Percentiles rank a stretch among this genome's conserved stretches.
These are phyloP conservation scores for Citrus mangshanensis DNA, from an alignment of 345 rosid genomes.

Conservation along the genomic window DNA sequence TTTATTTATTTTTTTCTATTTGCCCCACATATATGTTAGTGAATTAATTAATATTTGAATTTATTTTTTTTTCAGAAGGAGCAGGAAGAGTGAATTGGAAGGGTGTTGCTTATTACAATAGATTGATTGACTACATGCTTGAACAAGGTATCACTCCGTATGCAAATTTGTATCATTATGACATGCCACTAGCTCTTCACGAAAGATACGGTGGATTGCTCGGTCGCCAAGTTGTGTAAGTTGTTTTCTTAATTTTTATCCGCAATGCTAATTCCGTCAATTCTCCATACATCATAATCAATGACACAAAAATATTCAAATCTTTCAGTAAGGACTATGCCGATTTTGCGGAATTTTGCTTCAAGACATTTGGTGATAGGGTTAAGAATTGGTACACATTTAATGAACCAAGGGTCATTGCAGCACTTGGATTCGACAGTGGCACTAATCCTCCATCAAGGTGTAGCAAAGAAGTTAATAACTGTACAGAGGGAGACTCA, in stretches of 20 bases:
- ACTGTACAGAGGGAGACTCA: conserved; percentile 54
- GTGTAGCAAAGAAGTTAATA: conserved; percentile 51
- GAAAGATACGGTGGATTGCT: conserved; percentile 38
- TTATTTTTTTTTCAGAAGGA: neutral
- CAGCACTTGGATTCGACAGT: conserved; percentile 56
- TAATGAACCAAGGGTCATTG: conserved; percentile 59
- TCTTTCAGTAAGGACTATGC: conserved; percentile 51
- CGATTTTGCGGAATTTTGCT: conserved; percentile 62
- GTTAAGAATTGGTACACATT: conserved; percentile 73
- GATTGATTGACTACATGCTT: conserved; percentile 30
- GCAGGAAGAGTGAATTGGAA: neutral
- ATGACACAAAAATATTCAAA: neutral
- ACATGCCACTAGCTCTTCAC: conserved; percentile 53
- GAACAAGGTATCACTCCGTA: conserved; percentile 37
- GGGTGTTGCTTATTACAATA: neutral
- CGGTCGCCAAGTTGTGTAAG: conserved; percentile 38
- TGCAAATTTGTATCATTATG: conserved; percentile 54
- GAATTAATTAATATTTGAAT: too few species aligned
- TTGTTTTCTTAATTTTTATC: neutral
- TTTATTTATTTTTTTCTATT: neutral
- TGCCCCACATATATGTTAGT: neutral
- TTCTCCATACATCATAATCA: too few species aligned
- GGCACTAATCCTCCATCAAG: conserved; percentile 55
- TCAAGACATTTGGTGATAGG: conserved; percentile 57
- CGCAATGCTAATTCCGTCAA: too few species aligned